Conservation (phyloP, 768 basidiomycete species). For the Lactarius sp. region DNA sequence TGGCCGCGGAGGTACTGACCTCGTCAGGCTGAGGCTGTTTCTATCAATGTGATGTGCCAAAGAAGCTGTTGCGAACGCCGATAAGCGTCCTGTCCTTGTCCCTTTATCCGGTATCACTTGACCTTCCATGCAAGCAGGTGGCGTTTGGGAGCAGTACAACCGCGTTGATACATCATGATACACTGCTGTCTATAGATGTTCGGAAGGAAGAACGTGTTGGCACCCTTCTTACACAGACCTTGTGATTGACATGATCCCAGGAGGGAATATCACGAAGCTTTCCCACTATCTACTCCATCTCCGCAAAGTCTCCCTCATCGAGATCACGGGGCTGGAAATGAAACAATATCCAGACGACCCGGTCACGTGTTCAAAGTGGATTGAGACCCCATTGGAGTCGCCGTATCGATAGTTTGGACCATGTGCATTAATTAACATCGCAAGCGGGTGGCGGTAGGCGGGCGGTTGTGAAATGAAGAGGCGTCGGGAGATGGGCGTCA, state of each 20-base stretch:
- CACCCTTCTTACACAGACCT: background rate
- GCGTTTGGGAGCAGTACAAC: background rate
- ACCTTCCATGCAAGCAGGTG: background rate
- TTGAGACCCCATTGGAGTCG: background rate
- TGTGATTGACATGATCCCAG: background rate
- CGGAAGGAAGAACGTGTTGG: background rate
- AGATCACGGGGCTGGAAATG: slow-evolving; percentile 73
- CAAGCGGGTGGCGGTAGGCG: background rate
- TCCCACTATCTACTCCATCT: slow-evolving; percentile 47
- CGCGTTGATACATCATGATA: background rate
- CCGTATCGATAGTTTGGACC: background rate
- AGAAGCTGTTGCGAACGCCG: background rate
- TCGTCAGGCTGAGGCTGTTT: background rate
- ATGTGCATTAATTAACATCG: background rate
- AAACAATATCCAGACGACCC: background rate
- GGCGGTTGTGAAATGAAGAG: background rate
- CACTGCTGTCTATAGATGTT: background rate
- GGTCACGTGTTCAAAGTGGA: background rate
- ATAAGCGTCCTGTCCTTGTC: background rate
- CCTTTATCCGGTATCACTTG: slow-evolving; percentile 7
- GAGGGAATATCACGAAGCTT: background rate
- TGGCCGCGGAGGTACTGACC: background rate
- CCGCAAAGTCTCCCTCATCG: slow-evolving; percentile 88
- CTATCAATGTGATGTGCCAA: background rate
- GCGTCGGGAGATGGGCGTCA: slow-evolving; percentile 11